These are phyloP conservation scores for Carex cristatella DNA, from an alignment of 176 grass and related monocot genomes.

Conservation along the genomic window DNA sequence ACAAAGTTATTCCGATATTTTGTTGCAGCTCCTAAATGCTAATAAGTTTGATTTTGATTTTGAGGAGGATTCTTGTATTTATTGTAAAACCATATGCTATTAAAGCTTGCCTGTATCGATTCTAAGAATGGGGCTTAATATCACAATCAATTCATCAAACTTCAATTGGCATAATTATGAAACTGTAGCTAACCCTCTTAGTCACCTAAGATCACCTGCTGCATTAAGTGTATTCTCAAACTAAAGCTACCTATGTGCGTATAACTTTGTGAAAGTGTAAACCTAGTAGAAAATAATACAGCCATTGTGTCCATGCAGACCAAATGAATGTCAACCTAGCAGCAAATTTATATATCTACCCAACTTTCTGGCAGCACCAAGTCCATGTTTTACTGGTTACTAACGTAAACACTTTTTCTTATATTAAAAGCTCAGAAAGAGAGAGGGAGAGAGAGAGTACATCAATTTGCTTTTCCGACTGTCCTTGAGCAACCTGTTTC, in stretches of 20 bases:
- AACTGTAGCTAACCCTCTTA: background rate
- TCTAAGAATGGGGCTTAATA: background rate
- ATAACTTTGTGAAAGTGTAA: background rate
- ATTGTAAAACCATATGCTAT: background rate
- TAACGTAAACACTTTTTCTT: background rate
- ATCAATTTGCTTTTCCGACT: conserved; percentile 9
- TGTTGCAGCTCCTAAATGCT: background rate
- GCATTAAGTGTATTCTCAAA: background rate
- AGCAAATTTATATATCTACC: background rate
- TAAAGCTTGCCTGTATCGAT: background rate
- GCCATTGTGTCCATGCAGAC: background rate
- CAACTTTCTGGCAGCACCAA: background rate
- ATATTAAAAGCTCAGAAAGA: background rate
- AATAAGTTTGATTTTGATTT: background rate
- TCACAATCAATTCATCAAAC: background rate
- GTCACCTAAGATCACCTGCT: background rate
- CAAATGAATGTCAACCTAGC: background rate
- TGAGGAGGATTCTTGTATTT: background rate
- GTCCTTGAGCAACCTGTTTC: conserved; percentile 25
- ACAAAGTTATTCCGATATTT: background rate
- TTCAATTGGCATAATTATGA: background rate
- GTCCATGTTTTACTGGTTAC: background rate
- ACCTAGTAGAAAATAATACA: background rate
- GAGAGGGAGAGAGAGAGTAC: background rate
- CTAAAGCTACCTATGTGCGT: no score